These are phyloP conservation scores for Tylopilus sp. DNA, from an alignment of 768 basidiomycete genomes.

Conservation along the genomic window DNA sequence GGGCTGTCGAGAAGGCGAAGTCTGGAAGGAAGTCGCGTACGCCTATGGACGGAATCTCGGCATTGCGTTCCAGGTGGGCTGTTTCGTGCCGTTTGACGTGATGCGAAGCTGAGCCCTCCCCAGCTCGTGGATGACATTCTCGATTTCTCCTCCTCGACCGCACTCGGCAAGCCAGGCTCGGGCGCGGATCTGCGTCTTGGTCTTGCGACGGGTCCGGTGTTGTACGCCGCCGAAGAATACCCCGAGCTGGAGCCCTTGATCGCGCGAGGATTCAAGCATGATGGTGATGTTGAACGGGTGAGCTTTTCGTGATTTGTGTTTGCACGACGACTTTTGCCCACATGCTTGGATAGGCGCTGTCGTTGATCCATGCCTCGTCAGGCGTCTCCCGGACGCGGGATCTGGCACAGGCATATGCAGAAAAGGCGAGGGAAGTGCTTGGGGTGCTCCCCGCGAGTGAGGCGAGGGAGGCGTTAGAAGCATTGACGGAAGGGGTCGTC, in stretches of 20 bases:
- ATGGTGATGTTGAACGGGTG: constrained; percentile 81
- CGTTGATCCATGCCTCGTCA: constrained; percentile 55
- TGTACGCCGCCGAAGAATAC: constrained; percentile 86
- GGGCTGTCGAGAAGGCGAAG: constrained; percentile 70
- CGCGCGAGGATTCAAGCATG: constrained; percentile 66
- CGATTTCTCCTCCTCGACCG: constrained; percentile 78
- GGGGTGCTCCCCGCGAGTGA: constrained; percentile 75
- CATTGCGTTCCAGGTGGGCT: constrained; percentile 2
- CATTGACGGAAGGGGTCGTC: constrained; percentile 64
- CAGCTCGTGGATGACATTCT: constrained; percentile 95
- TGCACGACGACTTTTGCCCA: not conserved
- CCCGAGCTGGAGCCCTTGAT: constrained; percentile 76
- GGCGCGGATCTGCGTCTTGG: constrained; percentile 83
- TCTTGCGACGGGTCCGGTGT: constrained; percentile 78
- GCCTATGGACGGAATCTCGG: constrained; percentile 29
- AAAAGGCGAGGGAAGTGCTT: constrained; percentile 71
- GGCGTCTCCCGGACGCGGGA: constrained; percentile 76
- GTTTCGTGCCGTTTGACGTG: not conserved
- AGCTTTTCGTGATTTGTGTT: no score
- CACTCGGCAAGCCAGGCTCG: constrained; percentile 83
- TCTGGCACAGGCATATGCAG: constrained; percentile 73
- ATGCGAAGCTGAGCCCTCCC: not conserved
- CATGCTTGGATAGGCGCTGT: constrained; percentile 48
- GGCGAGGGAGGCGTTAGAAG: constrained; percentile 71
- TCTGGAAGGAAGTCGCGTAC: constrained; percentile 88